A percentile compares a stretch with the other conserved stretches of the same genome.
phyloP scores from a whole-genome alignment of 257 asterid species.

The Nicotiana obtusifolia region DNA sequence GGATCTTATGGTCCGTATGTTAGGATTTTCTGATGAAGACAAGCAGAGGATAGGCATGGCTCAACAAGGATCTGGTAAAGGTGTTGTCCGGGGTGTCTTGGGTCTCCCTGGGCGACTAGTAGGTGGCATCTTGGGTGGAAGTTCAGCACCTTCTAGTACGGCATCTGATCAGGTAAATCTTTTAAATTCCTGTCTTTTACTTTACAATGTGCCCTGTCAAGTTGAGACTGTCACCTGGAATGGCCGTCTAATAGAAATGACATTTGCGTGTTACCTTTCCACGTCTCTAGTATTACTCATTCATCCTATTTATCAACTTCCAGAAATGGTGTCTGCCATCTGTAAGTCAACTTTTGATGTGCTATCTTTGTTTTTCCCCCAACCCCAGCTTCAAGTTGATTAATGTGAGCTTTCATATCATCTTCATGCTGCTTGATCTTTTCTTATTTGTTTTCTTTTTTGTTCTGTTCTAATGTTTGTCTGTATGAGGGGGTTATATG shows the following conservation, averaged over 20 bases:
- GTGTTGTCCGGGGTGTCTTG: constrained; percentile 91
- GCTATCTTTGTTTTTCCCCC: neutral
- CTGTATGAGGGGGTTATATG: neutral
- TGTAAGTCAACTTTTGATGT: neutral
- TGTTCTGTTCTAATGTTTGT: neutral
- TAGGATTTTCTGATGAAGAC: constrained; percentile 97
- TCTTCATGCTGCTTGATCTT: neutral
- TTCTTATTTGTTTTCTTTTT: neutral
- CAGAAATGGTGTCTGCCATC: neutral
- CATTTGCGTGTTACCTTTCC: neutral
- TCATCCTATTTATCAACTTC: neutral
- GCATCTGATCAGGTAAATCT: constrained; percentile 70
- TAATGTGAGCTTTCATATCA: neutral
- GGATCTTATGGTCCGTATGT: constrained; percentile 94
- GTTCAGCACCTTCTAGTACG: constrained; percentile 42
- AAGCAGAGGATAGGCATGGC: constrained; percentile 87
- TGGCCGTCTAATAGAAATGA: neutral
- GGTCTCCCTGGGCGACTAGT: constrained; percentile 95
- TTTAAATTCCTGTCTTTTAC: neutral
- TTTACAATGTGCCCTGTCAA: neutral
- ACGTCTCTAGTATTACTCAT: neutral
- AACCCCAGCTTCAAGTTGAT: neutral
- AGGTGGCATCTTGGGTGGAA: constrained; percentile 79
- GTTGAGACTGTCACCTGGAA: neutral
- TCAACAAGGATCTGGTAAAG: constrained; percentile 86